A percentile compares a stretch with the other conserved stretches of the same genome.
Conservation (phyloP, 345 rosid genomes). For the Bruguiera gymnorhiza region DNA sequence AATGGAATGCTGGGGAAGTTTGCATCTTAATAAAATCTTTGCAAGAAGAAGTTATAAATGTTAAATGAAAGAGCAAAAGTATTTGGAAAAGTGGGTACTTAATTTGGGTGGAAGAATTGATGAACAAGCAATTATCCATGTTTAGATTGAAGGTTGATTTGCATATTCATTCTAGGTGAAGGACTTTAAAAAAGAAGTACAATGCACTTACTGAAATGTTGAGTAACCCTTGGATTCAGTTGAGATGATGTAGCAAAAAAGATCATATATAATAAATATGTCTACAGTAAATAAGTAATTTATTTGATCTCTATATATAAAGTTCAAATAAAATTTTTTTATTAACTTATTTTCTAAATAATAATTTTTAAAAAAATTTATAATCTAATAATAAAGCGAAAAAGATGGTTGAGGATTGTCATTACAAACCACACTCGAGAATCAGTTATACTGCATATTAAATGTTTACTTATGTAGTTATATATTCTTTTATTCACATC, state of each 20-base stretch:
- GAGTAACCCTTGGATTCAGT: neutral
- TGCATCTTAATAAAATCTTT: neutral
- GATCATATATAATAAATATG: neutral
- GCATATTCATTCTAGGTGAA: neutral
- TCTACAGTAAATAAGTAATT: neutral
- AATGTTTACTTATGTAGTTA: too few species aligned
- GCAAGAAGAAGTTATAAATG: neutral
- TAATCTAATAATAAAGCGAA: neutral
- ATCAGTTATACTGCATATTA: too few species aligned
- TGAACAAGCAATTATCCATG: too few species aligned
- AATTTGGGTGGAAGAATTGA: neutral
- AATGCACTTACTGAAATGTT: neutral
- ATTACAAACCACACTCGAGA: too few species aligned
- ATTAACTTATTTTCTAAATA: too few species aligned
- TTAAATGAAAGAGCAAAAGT: neutral
- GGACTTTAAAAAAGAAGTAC: neutral
- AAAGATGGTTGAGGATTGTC: neutral
- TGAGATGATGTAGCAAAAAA: neutral
- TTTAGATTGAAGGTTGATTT: neutral
- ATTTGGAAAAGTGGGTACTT: neutral
- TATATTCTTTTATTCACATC: too few species aligned
- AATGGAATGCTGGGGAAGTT: neutral
- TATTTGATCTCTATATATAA: neutral
- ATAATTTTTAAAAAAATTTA: too few species aligned
- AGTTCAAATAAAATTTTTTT: too few species aligned